Base-by-base conservation (phyloP, 163 green algal species). In the Scenedesmus sp. region DNA sequence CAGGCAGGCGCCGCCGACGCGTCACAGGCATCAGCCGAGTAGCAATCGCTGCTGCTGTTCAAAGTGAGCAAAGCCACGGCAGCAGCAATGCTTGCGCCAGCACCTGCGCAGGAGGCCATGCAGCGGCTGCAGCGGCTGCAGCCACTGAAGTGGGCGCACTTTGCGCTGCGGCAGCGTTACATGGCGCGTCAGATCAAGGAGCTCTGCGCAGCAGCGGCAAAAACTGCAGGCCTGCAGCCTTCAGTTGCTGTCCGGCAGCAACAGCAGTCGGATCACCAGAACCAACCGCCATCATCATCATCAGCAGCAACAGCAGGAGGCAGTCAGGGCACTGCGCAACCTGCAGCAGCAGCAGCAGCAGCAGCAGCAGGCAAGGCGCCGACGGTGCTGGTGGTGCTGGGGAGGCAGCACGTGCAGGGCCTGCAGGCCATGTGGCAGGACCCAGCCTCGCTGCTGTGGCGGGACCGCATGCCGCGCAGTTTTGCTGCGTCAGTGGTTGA, bases 121-220 rank as follows among this genome's bases (percentile, higher is more conserved):
- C 49, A 43, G 22, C 68, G 88, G n/a, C 72, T 93, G 83, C 87
- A 84, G 43, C 51, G 49, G 65, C 85, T 93, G 90, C 92, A 94
- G 79, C 92, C 92, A 40, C 80, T 94, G 37, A 93, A 93, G 70
- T 93, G 81, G 56, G 70, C 44, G 0, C 85, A 92, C 37, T 93
- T 93, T 65, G 76, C 56, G 24, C 44, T 87, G 46, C 49, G 88
- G 18, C 82, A 90, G 20, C 73, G 72, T 33, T 90, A 93, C 59
- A 87, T 94, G 83, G 92, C 92, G 22, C 44, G 83, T 33, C 92
- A 93, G 85, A 44, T 94, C 37, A 35, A 72, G 12, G 78, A 91
- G 72, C 22, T 59, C 46, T 76, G 51, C 42, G 68, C 85, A 30
- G 46, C 33, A 40, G 76, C 44, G 4, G 43, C 35, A 26, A 26